Percentiles rank a stretch among this genome's conserved stretches.
These are phyloP conservation scores for Obelidium mucronatum DNA, from an alignment of 192 early-diverging fungal species.

Conservation along the genomic window DNA sequence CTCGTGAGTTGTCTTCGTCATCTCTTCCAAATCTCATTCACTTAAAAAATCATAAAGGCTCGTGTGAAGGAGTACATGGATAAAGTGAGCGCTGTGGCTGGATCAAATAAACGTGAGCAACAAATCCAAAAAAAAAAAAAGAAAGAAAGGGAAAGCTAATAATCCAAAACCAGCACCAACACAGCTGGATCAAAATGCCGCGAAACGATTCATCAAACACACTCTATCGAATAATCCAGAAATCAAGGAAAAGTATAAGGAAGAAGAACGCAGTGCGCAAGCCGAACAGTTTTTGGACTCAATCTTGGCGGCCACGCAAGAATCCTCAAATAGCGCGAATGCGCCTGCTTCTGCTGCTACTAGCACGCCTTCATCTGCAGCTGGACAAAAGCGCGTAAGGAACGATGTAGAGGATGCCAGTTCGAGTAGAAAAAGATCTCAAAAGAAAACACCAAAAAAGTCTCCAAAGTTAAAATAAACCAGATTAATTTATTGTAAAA, in stretches of 20 bases:
- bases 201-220: constrained; percentile 36
- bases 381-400: too few relatives aligned
- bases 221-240: constrained; percentile 22
- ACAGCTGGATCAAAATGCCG: constrained; percentile 29
- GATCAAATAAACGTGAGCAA: not conserved
- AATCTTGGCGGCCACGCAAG: not conserved
- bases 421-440: too few relatives aligned
- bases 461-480: not conserved
- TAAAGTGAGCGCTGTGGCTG: constrained; percentile 6
- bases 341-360: too few relatives aligned
- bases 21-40: not conserved
- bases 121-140: too few relatives aligned
- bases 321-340: too few relatives aligned
- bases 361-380: too few relatives aligned
- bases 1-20: not conserved
- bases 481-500: not conserved
- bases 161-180: constrained; percentile 16
- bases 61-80: constrained; percentile 31
- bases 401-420: too few relatives aligned
- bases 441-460: constrained; percentile 2
- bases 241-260: not conserved
- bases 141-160: too few relatives aligned
- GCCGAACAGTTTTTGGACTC: constrained; percentile 10
- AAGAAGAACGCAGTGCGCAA: not conserved
- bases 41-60: constrained; percentile 11